Evolutionary conservation across 208 protist species (phyloP).

Genomic region (Leishmania turanica): DNA sequence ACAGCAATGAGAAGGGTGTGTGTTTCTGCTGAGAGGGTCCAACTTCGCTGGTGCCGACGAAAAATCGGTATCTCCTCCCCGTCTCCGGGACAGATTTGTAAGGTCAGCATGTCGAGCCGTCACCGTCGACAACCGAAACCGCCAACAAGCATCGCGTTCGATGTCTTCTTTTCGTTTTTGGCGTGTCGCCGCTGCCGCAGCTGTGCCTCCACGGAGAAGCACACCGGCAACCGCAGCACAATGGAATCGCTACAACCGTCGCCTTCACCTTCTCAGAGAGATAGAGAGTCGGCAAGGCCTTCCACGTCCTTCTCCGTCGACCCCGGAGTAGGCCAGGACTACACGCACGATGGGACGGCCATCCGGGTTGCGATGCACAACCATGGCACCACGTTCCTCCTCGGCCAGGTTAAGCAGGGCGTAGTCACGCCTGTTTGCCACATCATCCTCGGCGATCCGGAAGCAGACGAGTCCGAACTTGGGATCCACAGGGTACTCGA

Average conservation of each 20-base stretch:
- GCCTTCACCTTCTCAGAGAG: conserved; percentile 17
- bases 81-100: too few species aligned
- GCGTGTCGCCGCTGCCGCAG: too few species aligned
- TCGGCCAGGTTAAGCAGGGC: conserved; percentile 31
- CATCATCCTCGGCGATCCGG: conserved; percentile 28
- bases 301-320: conserved; percentile 36
- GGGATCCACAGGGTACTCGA: conserved; percentile 35
- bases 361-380: conserved; percentile 42
- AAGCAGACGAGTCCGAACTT: conserved; percentile 57
- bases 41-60: too few species aligned
- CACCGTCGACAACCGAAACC: too few species aligned
- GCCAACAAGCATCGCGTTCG: too few species aligned
- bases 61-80: too few species aligned
- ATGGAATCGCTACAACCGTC: conserved; percentile 12
- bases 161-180: too few species aligned
- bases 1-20: too few species aligned
- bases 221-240: background rate
- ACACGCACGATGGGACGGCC: conserved; percentile 37
- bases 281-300: conserved; percentile 12
- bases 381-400: conserved; percentile 33
- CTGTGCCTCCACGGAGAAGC: too few species aligned
- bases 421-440: conserved; percentile 29
- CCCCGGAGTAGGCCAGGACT: conserved; percentile 34
- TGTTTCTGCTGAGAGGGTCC: too few species aligned
- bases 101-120: too few species aligned